Evolutionary conservation across 2,329 filamentous ascomycete species (phyloP).

Genomic region (Metarhizium robertsii): DNA sequence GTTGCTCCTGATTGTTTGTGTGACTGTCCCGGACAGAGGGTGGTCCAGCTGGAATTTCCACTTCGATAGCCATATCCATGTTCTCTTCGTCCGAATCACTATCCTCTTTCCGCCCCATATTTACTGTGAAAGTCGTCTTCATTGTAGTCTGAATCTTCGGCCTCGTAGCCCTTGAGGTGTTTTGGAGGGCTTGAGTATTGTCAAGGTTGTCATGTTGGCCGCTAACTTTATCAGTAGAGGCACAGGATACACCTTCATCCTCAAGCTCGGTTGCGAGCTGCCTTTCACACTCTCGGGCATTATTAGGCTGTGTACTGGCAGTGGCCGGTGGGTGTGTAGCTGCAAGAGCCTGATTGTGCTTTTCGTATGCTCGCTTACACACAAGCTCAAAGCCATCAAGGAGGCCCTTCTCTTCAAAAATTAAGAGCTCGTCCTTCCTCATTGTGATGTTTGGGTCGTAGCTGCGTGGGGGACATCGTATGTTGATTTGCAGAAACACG

Average conservation of each 20-base stretch:
- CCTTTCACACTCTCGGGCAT: too few relatives aligned
- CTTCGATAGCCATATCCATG: conserved; percentile 11
- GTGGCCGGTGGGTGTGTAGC: background rate
- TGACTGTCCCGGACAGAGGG: background rate
- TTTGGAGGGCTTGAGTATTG: background rate
- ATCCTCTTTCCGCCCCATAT: conserved; percentile 23
- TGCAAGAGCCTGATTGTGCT: background rate
- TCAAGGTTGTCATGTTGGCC: background rate
- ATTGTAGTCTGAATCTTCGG: conserved; percentile 10
- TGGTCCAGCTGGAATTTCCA: conserved; percentile 15
- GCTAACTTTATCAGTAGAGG: background rate
- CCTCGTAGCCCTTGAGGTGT: background rate
- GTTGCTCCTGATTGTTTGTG: background rate
- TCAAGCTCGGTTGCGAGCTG: background rate
- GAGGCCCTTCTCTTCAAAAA: conserved; percentile 42
- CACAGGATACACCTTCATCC: background rate
- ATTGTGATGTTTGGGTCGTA: conserved; percentile 69
- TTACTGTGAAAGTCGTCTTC: conserved; percentile 20
- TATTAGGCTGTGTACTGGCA: background rate
- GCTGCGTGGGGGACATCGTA: conserved; percentile 48
- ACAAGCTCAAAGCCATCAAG: conserved; percentile 36
- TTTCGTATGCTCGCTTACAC: conserved; percentile 30
- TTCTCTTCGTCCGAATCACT: conserved; percentile 19
- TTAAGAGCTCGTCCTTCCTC: conserved; percentile 63
- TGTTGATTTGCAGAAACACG: conserved; percentile 53